Evolutionary conservation across 441 rosid genomes (phyloP), one percentile per base, ranked within the genome.

Genomic region (Theobroma grandiflorum): DNA sequence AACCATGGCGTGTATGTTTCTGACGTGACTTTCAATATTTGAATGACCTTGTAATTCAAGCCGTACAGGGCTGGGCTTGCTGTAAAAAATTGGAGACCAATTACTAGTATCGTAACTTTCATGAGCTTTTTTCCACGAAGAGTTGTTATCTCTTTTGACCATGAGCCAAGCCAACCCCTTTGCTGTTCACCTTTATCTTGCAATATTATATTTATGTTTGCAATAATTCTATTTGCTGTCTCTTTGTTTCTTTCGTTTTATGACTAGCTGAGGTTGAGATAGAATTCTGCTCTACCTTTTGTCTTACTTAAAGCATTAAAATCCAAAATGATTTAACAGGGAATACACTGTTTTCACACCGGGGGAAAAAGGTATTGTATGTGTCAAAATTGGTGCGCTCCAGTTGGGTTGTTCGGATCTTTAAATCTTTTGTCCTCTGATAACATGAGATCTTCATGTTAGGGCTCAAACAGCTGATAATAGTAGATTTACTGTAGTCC

Each of bases 371-470:
- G 11, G 42, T 14, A 2, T 16, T 42, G 0, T 38, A 1, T 16
- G 53, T 74, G 87, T 86, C 84, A 86, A 78, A 78, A 80, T 70
- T 55, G 75, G 81, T 64, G 80, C 76, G 85, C 85, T 78, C 75
- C 55, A 52, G 4, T 55, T 70, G 43, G 79, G 81, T 66, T 73
- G 85, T 78, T 64, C 61, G 50, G 82, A 80, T 81, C 79, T 78
- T 71, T 40, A 33, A 33, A 64, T 49, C 15, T 35, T 45, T 68
- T 4, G 50, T 52, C 47, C 33, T 72, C 37, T 75, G 67, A 3
- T n/a, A 31, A 33, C 40, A 45, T 59, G 72, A 45, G 62, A 76
- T 76, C 66, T 77, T 8, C n/a, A 73, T 33, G 50, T 7, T 45
- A n/a, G 18, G 12, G 7, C 15, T 53, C 6, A 59, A 59, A n/a